Base-by-base conservation (phyloP, 306 rosid genomes). In the Gynostemma pentaphyllum region DNA sequence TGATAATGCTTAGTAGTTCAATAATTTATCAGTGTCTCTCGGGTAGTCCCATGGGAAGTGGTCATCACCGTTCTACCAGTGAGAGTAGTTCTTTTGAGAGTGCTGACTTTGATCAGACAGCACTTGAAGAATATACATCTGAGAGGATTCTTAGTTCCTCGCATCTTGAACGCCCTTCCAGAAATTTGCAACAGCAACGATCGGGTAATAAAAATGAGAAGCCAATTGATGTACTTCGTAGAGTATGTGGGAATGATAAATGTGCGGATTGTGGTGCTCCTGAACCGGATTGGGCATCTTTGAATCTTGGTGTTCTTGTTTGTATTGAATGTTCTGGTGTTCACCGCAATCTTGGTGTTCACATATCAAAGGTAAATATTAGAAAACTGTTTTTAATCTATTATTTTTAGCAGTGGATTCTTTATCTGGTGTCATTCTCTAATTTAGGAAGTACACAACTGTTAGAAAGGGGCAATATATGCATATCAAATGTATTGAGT, bases 61-160 rank as follows among this genome's bases (percentile, higher is more conserved):
- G 85, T 62, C 97, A 94, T 75, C 82, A 81, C 61, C 82, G 86
- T 73, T 94, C 99, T 68, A 85, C 94, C 29, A 94, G 99, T 74
- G 99, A 89, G 90, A 94, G 97, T 63, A 94, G 99, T 77, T 94
- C 99, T 16, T 89, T 94, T 79, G 99, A 82, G 74, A 94, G 99
- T 80, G 88, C 99, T 39, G 99, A 94, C 74, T 89, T 84, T 64
- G 99, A 94, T 74, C 99, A 94, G 72, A 47, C 77, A 64, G 83
- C 81, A 65, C 37, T 78, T 34, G 99, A 94, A 72, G 99, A 94
- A 64, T 83, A 64, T 79, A 45, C 81, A 61, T 79, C 87, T 7
- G 99, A 94, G 67, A 94, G 85, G 82, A 79, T 66, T 75, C 82
- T 73, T 37, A 51, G 74, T 72, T 59, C 85, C 34, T 42, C 85